These are phyloP conservation scores for Taxillus chinensis DNA, from an alignment of 164 flowering plant species.

Conservation along the genomic window DNA sequence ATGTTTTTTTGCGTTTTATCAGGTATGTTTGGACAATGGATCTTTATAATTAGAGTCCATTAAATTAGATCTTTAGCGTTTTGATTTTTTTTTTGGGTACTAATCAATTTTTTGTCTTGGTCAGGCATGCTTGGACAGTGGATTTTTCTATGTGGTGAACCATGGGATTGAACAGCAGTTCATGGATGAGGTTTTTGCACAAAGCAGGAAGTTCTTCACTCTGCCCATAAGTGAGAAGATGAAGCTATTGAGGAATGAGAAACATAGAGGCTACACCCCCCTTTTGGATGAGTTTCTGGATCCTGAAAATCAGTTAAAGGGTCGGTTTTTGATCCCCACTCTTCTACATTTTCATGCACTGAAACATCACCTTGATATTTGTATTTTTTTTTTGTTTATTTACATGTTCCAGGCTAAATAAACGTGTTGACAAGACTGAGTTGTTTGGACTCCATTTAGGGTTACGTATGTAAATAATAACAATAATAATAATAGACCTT, in stretches of 20 bases:
- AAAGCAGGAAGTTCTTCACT: constrained; percentile 60
- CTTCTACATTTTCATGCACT: neutral
- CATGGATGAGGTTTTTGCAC: constrained; percentile 77
- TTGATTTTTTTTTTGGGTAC: too few species aligned
- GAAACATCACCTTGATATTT: too few species aligned
- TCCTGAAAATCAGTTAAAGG: constrained; percentile 70
- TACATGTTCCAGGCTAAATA: too few species aligned
- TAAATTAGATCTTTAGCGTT: too few species aligned
- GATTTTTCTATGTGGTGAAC: constrained; percentile 86
- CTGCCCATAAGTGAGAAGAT: constrained; percentile 56
- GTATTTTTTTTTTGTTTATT: too few species aligned
- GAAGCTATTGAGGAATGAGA: constrained; percentile 74
- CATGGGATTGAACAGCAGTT: constrained; percentile 83
- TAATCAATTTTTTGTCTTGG: neutral
- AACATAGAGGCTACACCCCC: constrained; percentile 84
- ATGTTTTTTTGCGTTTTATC: too few species aligned
- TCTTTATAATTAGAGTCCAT: too few species aligned
- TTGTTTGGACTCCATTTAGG: too few species aligned
- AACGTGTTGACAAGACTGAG: too few species aligned
- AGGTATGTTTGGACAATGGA: neutral
- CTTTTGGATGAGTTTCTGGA: constrained; percentile 63
- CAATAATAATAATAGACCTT: too few species aligned
- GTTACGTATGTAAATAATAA: too few species aligned
- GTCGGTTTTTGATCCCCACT: constrained; percentile 27
- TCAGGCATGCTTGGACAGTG: constrained; percentile 88